Evolutionary conservation across 805 yeast species (phyloP).

Genomic region (Yamadazyma insecticola): DNA sequence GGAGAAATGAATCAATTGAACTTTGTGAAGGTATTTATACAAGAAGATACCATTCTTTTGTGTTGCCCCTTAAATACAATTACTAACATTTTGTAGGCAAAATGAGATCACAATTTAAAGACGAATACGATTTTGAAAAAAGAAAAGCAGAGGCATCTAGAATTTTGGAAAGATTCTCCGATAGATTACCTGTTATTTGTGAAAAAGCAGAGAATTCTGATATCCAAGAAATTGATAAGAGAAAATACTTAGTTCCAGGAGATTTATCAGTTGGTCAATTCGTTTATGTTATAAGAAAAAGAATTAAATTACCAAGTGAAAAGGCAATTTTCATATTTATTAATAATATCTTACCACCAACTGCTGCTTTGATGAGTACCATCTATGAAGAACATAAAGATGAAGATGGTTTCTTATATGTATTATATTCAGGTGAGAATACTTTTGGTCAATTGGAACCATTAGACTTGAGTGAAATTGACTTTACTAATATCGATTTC

Average conservation of each 20-base stretch:
- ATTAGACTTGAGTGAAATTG: conserved; percentile 9
- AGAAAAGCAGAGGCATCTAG: conserved; percentile 94
- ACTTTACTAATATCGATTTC: conserved; percentile 4
- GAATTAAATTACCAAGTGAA: conserved; percentile 93
- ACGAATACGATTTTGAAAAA: conserved; percentile 92
- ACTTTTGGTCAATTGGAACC: conserved; percentile 63
- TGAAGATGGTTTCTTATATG: conserved; percentile 95
- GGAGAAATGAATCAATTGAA: too few relatives aligned
- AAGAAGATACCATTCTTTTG: neutral
- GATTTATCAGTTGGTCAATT: conserved; percentile 97
- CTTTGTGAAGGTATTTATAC: too few relatives aligned
- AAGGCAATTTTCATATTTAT: conserved; percentile 97
- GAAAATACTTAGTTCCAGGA: conserved; percentile 93
- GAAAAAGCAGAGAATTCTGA: conserved; percentile 97
- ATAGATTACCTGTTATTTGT: conserved; percentile 94
- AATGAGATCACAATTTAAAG: conserved; percentile 92
- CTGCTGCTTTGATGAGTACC: conserved; percentile 93
- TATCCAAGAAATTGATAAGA: conserved; percentile 93
- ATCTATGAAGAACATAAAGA: conserved; percentile 96
- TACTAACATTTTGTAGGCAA: conserved; percentile 7
- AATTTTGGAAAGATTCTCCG: conserved; percentile 81
- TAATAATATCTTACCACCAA: conserved; percentile 95
- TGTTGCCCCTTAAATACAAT: neutral
- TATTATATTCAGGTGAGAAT: conserved; percentile 94
- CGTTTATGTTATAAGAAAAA: conserved; percentile 94